Conservation (phyloP, 2,329 filamentous ascomycete genomes). For the Drechslerella dactyloides region DNA sequence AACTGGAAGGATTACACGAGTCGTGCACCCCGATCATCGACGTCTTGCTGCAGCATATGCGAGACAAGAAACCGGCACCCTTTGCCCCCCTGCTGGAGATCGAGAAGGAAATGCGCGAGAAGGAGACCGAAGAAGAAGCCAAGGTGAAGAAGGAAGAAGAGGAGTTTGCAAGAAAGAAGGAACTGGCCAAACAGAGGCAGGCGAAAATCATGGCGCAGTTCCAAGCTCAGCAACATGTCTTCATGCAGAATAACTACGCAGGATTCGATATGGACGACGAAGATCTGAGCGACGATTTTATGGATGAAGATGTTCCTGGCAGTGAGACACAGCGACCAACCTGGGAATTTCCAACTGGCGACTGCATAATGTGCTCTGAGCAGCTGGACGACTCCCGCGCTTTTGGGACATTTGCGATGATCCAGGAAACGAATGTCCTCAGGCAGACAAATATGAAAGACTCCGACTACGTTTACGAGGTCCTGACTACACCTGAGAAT, state of each 20-base stretch:
- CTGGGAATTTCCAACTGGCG: conserved; percentile 90
- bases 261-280: conserved; percentile 69
- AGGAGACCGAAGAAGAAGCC: conserved; percentile 70
- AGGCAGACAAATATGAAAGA: conserved; percentile 85
- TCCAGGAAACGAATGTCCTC: conserved; percentile 83
- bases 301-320: conserved; percentile 68
- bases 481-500: conserved; percentile 75
- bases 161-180: conserved; percentile 83
- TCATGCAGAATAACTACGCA: conserved; percentile 69
- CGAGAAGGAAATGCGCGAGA: conserved; percentile 69
- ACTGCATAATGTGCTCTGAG: conserved; percentile 95
- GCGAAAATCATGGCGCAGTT: conserved; percentile 97
- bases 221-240: conserved; percentile 94
- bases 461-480: conserved; percentile 82
- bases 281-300: conserved; percentile 79
- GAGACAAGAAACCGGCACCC: conserved; percentile 75
- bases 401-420: conserved; percentile 90
- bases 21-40: conserved; percentile 79
- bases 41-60: conserved; percentile 81
- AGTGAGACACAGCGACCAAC: conserved; percentile 72
- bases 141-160: conserved; percentile 75
- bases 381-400: conserved; percentile 86
- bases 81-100: conserved; percentile 72
- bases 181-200: conserved; percentile 85
- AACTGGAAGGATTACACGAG: conserved; percentile 78